These are phyloP conservation scores for Aspergillus cristatus DNA, from an alignment of 495 filamentous ascomycete genomes.

Conservation along the genomic window DNA sequence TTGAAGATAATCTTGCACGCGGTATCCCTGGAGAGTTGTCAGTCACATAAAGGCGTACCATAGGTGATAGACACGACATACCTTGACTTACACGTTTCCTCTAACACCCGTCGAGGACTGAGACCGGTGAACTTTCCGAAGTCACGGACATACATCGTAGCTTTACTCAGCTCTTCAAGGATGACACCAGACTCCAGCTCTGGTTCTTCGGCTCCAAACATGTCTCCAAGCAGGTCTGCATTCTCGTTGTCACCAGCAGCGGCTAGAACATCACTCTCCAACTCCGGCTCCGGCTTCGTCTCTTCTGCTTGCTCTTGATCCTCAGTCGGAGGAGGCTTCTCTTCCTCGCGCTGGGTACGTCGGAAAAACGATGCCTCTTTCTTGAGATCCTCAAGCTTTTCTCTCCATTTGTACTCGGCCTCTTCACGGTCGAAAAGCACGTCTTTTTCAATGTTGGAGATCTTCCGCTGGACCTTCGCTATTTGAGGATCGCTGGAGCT, in stretches of 20 bases:
- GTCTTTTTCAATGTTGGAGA: slow-evolving; percentile 72
- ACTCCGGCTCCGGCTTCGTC: slow-evolving; percentile 42
- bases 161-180: slow-evolving; percentile 15
- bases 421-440: slow-evolving; percentile 73
- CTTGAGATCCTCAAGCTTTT: slow-evolving; percentile 56
- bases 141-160: slow-evolving; percentile 52
- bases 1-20: slow-evolving; percentile 54
- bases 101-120: slow-evolving; percentile 60
- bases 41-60: background rate
- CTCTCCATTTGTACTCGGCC: slow-evolving; percentile 66
- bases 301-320: slow-evolving; percentile 28
- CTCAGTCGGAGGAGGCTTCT: slow-evolving; percentile 5
- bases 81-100: slow-evolving; percentile 82
- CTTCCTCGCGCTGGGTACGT: slow-evolving; percentile 23
- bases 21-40: slow-evolving; percentile 45
- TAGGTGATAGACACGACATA: slow-evolving; percentile 19
- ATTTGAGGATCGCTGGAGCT: slow-evolving; percentile 38
- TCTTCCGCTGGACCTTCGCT: slow-evolving; percentile 56
- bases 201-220: slow-evolving; percentile 52
- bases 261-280: slow-evolving; percentile 41
- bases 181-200: slow-evolving; percentile 12
- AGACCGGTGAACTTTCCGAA: slow-evolving; percentile 76
- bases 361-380: slow-evolving; percentile 40
- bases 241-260: slow-evolving; percentile 43
- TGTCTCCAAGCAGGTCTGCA: slow-evolving; percentile 54